Base-by-base conservation (phyloP, 371 early-diverging fungal genomes). In the Vairimorpha ceranae region DNA sequence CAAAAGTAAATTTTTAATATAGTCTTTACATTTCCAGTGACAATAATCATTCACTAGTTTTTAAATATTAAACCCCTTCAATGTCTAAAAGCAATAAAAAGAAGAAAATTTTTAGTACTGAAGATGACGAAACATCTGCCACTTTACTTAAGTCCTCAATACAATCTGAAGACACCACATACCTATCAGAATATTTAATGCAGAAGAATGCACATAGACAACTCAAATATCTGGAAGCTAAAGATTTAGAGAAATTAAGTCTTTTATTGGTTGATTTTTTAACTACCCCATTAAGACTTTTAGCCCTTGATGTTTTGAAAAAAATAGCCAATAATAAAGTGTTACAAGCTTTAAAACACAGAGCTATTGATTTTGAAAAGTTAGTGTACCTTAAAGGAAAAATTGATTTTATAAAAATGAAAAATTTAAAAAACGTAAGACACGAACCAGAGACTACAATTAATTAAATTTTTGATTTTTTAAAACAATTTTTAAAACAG, bases 371-470 rank as follows among this genome's bases (percentile, higher is more conserved):
- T 36, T 65, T 75, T 46, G 60, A 58, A 4, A 78, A 78, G 51
- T 65, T 78, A 51, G 36, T 78, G 14, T 78, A 67, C 35, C 36
- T 78, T 30, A 78, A 78, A 45, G 79, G 75, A 1, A 78, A 75
- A 61, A 67, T 78, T 23, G 79, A 78, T 45, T 78, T 70, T 54
- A 21, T 78, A 29, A 75, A 54, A 45, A 56, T 46, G 30, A 65
- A 30, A 25, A 27, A 12, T 4, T 33, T 32, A 19, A 15, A 12
- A 27, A 33, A 64, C 17, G 72, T 41, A 4, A 41, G 15, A 41
- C 41, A 41, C 15, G 15, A 41, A 41, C 41, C 41, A 41, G 41
- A 41, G 41, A 41, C 15, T 7, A 15, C 7, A 41, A 41, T 41
- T 41, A 41, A 41, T 15, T 41, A 41, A 41, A 41, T 7, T 10